Evolutionary conservation across 176 grass and related monocot species (phyloP).

Genomic region (Oropetium thomaeum): DNA sequence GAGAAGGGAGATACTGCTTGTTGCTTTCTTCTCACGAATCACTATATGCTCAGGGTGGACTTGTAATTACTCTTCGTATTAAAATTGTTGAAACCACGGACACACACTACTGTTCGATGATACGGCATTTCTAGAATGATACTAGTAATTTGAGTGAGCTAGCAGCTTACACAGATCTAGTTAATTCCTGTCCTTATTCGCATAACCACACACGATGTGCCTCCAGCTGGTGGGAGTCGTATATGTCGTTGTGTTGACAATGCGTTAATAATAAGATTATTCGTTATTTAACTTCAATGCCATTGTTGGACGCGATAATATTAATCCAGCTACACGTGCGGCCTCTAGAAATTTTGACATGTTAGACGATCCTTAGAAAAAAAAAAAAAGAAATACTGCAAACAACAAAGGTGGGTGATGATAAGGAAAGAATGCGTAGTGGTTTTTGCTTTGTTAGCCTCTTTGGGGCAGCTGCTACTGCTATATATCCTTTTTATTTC

Average conservation of each 20-base stretch:
- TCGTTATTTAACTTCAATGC: neutral
- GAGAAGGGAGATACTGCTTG: too few relatives aligned
- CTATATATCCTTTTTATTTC: too few relatives aligned
- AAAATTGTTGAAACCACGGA: too few relatives aligned
- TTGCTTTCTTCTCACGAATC: too few relatives aligned
- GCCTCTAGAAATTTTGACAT: neutral
- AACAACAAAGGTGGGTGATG: neutral
- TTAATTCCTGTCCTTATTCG: neutral
- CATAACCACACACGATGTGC: neutral
- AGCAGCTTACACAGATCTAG: neutral
- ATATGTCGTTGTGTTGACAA: neutral
- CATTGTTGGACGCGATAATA: too few relatives aligned
- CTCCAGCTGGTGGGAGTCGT: neutral
- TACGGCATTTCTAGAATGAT: neutral
- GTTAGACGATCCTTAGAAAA: neutral
- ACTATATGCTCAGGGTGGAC: too few relatives aligned
- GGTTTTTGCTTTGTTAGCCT: too few relatives aligned
- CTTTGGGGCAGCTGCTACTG: too few relatives aligned
- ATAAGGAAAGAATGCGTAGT: too few relatives aligned
- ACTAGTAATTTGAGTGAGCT: too few relatives aligned
- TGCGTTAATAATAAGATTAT: neutral
- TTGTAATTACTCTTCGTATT: neutral
- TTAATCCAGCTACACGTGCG: too few relatives aligned
- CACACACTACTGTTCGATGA: neutral
- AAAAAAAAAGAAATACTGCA: too few relatives aligned